Evolutionary conservation across 352 stramenopile species (phyloP).

Genomic region (Pelagophyceae sp.): DNA sequence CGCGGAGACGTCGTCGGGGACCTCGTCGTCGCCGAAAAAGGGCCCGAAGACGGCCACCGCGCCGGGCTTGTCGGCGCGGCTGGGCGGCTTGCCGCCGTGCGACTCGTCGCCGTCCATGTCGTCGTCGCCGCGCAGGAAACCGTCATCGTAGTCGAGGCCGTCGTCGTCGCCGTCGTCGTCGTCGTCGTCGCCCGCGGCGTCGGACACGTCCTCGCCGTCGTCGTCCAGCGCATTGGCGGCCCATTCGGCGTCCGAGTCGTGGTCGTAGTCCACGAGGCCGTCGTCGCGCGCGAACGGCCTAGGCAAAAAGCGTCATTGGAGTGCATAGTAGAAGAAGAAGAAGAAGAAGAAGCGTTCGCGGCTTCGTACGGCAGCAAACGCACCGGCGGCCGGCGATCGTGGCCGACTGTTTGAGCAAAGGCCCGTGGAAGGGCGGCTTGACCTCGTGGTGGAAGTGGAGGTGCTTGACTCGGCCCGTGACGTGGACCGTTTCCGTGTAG

Average conservation of each 20-base stretch:
- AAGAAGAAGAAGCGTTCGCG: too few species aligned
- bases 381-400: constrained; percentile 41
- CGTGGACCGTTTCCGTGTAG: too few species aligned
- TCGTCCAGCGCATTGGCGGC: constrained; percentile 12
- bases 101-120: not conserved
- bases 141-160: constrained; percentile 2
- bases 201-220: not conserved
- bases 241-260: constrained; percentile 58
- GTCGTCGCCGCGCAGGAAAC: not conserved
- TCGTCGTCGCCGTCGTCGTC: not conserved
- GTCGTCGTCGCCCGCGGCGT: not conserved
- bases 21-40: not conserved
- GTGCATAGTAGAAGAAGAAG: too few species aligned
- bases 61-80: not conserved
- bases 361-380: too few species aligned
- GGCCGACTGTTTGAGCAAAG: constrained; percentile 48
- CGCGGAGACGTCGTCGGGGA: not conserved
- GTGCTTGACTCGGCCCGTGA: not conserved
- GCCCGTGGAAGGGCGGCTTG: constrained; percentile 51
- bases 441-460: constrained; percentile 31
- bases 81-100: too few species aligned
- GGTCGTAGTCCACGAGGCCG: constrained; percentile 50
- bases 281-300: constrained; percentile 48
- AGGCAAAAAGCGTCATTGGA: too few species aligned
- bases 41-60: not conserved